Evolutionary conservation across 257 asterid genomes (phyloP).

Genomic region (Nicotiana tabacum): DNA sequence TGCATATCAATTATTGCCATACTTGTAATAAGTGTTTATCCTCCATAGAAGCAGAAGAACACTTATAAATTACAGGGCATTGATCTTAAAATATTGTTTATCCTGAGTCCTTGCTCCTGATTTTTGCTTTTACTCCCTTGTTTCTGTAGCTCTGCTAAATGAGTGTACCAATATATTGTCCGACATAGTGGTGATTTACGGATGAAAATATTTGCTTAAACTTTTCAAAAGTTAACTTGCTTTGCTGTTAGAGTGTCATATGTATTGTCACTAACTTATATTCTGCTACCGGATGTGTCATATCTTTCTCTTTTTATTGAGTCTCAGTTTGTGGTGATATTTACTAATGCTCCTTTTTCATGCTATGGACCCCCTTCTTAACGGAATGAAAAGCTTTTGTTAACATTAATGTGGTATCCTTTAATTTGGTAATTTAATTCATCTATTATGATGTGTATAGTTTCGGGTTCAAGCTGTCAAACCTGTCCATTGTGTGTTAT

Average conservation of each 20-base stretch:
- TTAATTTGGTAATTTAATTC: conserved; percentile 3
- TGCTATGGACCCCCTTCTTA: neutral
- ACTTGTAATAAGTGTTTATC: neutral
- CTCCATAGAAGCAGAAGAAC: neutral
- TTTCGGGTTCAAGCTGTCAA: neutral
- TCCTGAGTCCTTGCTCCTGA: neutral
- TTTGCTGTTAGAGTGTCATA: neutral
- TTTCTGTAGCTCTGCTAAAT: neutral
- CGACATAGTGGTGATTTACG: neutral
- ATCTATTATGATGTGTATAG: conserved; percentile 11
- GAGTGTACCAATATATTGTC: neutral
- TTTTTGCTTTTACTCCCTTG: neutral
- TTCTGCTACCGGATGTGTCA: neutral
- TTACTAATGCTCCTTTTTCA: neutral
- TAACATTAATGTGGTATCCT: neutral
- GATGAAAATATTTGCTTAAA: neutral
- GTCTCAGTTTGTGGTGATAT: neutral
- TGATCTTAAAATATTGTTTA: neutral
- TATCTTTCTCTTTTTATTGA: neutral
- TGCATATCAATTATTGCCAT: neutral
- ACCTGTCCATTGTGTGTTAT: conserved; percentile 9
- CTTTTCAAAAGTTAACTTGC: neutral
- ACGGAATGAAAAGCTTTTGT: neutral
- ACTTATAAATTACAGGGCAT: neutral
- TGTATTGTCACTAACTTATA: neutral